Base-by-base conservation (phyloP, 2,329 filamentous ascomycete species). In the Colletotrichum musae region DNA sequence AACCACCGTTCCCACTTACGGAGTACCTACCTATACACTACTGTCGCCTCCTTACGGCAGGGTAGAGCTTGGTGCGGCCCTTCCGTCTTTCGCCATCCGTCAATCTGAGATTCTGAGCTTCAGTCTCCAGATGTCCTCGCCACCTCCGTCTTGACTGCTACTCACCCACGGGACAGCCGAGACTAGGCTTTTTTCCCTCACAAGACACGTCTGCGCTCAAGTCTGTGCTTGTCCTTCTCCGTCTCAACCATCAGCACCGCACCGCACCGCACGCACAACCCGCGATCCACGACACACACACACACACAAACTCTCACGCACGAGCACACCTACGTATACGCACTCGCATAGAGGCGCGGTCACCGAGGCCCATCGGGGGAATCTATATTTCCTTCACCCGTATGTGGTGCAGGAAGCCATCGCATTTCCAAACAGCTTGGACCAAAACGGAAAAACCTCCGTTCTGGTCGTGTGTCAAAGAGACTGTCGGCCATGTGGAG, bases 401-500 rank as follows among this genome's bases (percentile, higher is more conserved):
- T 32, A 32, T 9, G 28, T 32, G 28, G 5, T 32, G 26, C 18
- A 18, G 18, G 15, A 43, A 56, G 43, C 36, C 13, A 69, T 56
- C 32, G 36, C 41, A 66, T 60, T 62, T 18, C 58, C 39, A 70
- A 70, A 70, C 68, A 68, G 47, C 68, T 39, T 58, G 53, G 53
- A 54, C 58, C 64, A 58, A 70, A 70, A 53, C 41, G 68, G 68
- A 26, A 63, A 68, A 50, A 63, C 45, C 58, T 70, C 66, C 70
- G 67, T 63, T 56, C 70, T 65, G 39, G 57, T 26, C 39, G 39
- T 54, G 61, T 63, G 58, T 58, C 58, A 60, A 59, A 71, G 61
- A 70, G 54, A 70, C 69, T 69, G 70, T 71, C 12, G 66, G 24
- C 60, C 58, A 69, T 69, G 65, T 71, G 69, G 65, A 61, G 59